Evolutionary conservation across 768 basidiomycete genomes (phyloP).

Genomic region (Cyclocybe aegerita): DNA sequence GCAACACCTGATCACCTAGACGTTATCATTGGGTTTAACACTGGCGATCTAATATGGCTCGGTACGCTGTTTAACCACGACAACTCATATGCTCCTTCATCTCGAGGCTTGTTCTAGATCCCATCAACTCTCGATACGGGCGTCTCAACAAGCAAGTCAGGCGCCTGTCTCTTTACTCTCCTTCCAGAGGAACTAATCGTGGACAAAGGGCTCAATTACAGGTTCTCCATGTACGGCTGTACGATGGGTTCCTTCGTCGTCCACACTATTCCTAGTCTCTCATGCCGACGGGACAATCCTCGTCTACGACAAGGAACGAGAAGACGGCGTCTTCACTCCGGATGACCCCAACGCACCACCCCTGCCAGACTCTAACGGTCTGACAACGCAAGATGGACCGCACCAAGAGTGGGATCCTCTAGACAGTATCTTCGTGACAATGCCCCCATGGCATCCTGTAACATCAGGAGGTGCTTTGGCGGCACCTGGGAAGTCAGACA

Average conservation of each 20-base stretch:
- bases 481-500: slow-evolving; percentile 38
- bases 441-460: slow-evolving; percentile 84
- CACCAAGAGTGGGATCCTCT: slow-evolving; percentile 72
- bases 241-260: slow-evolving; percentile 81
- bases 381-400: slow-evolving; percentile 26
- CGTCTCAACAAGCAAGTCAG: slow-evolving; percentile 82
- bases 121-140: slow-evolving; percentile 76
- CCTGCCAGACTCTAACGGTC: slow-evolving; percentile 20
- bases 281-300: slow-evolving; percentile 90
- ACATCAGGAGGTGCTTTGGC: slow-evolving; percentile 38
- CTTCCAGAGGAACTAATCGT: slow-evolving; percentile 1
- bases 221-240: slow-evolving; percentile 86
- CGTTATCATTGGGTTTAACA: slow-evolving; percentile 86
- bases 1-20: slow-evolving; percentile 80
- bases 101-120: slow-evolving; percentile 46
- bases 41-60: slow-evolving; percentile 96
- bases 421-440: slow-evolving; percentile 75
- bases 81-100: slow-evolving; percentile 6
- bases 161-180: background rate
- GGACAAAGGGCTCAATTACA: slow-evolving; percentile 69
- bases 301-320: slow-evolving; percentile 88
- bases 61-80: slow-evolving; percentile 44
- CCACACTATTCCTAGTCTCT: slow-evolving; percentile 80
- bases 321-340: slow-evolving; percentile 75
- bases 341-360: slow-evolving; percentile 46